Evolutionary conservation across 345 rosid genomes (phyloP).

Genomic region (Populus pruinosa): DNA sequence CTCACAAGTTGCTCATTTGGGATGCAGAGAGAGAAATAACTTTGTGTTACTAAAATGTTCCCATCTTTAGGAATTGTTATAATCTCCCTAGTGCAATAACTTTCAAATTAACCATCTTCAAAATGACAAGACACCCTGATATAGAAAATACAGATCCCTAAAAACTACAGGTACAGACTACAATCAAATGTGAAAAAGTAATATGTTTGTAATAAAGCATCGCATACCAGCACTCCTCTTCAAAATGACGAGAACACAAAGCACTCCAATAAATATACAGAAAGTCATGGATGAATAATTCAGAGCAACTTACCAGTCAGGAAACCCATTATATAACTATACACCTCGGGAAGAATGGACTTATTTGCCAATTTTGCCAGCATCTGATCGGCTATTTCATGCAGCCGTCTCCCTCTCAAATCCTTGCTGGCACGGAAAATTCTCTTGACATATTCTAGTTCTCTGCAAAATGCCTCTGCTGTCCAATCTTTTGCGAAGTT

Average conservation of each 20-base stretch:
- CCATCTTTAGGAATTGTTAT: not conserved
- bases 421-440: slow-evolving; percentile 82
- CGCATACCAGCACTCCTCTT: not conserved
- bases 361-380: slow-evolving; percentile 59
- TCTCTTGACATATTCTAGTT: slow-evolving; percentile 83
- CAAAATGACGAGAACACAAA: not conserved
- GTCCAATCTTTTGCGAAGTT: slow-evolving; percentile 81
- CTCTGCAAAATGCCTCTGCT: slow-evolving; percentile 58
- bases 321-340: slow-evolving; percentile 51
- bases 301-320: slow-evolving; percentile 47
- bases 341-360: slow-evolving; percentile 59
- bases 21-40: not conserved
- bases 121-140: not conserved
- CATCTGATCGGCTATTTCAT: slow-evolving; percentile 68
- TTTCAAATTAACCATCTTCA: not conserved
- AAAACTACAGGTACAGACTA: not conserved
- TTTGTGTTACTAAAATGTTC: not conserved
- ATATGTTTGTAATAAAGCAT: not conserved
- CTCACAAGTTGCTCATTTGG: not conserved
- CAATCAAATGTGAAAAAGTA: not conserved
- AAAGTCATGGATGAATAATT: not conserved
- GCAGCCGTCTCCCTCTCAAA: slow-evolving; percentile 67
- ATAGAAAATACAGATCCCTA: not conserved
- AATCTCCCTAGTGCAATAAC: not conserved
- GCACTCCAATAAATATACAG: not conserved